A percentile compares a stretch with the other conserved stretches of the same genome.
phyloP scores from a whole-genome alignment of 257 asterid species.

The Petrea volubilis region DNA sequence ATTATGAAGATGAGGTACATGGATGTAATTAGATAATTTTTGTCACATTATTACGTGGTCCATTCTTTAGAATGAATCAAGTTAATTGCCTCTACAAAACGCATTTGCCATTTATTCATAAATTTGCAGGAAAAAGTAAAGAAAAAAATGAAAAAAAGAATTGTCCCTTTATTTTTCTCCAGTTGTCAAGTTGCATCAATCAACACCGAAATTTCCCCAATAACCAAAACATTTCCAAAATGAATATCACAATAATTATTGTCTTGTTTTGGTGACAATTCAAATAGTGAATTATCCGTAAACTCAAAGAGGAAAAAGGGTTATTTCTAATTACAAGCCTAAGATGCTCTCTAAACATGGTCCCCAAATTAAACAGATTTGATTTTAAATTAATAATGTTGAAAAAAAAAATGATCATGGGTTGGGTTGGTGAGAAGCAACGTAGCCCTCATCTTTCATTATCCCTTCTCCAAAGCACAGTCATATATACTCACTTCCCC shows the following conservation, averaged over 20 bases:
- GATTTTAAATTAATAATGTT: conserved; percentile 4
- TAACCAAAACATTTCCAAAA: conserved; percentile 42
- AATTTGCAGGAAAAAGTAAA: neutral
- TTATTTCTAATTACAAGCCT: conserved; percentile 27
- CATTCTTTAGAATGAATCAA: neutral
- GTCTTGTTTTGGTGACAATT: conserved; percentile 26
- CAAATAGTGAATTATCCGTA: conserved; percentile 5
- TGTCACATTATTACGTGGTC: neutral
- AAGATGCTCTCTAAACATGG: conserved; percentile 64
- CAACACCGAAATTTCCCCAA: conserved; percentile 52
- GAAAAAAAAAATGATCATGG: conserved; percentile 44
- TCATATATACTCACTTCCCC: conserved; percentile 32
- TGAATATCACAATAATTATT: conserved; percentile 22
- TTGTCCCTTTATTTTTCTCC: neutral
- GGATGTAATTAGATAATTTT: neutral
- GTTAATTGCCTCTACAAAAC: conserved; percentile 18
- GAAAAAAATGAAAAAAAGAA: neutral
- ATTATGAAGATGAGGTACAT: too few species aligned
- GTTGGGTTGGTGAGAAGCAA: conserved; percentile 87
- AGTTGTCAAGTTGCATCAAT: conserved; percentile 49
- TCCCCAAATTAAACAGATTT: too few species aligned
- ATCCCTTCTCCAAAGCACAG: conserved; percentile 38
- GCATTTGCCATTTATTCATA: conserved; percentile 3
- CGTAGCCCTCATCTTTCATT: conserved; percentile 41
- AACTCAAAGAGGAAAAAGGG: conserved; percentile 19